These are phyloP conservation scores for Exophiala sideris DNA, from an alignment of 2,329 filamentous ascomycete genomes.

Conservation along the genomic window DNA sequence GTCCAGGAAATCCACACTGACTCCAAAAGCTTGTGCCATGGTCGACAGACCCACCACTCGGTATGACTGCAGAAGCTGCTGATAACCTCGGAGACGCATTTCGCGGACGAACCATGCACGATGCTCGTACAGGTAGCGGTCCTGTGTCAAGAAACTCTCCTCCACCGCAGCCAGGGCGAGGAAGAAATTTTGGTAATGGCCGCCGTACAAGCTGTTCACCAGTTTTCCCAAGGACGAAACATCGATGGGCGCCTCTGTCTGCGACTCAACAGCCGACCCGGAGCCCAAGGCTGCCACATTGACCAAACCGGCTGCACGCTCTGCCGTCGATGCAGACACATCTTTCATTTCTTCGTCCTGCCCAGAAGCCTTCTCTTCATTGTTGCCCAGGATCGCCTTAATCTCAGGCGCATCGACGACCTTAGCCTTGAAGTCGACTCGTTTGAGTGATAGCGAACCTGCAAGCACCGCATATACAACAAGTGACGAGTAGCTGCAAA, in stretches of 20 bases:
- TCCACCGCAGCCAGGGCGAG: slow-evolving; percentile 83
- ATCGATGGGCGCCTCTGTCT: slow-evolving; percentile 78
- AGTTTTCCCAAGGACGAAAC: slow-evolving; percentile 84
- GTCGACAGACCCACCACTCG: slow-evolving; percentile 93
- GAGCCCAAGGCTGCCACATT: slow-evolving; percentile 83
- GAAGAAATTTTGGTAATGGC: slow-evolving; percentile 94
- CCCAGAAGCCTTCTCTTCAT: slow-evolving; percentile 80
- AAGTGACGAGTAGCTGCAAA: slow-evolving; percentile 92
- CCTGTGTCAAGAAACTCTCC: slow-evolving; percentile 87
- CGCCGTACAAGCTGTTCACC: slow-evolving; percentile 87
- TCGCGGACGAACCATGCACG: slow-evolving; percentile 96
- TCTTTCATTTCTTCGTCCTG: slow-evolving; percentile 76
- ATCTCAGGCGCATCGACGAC: slow-evolving; percentile 98
- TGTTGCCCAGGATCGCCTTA: slow-evolving; percentile 89
- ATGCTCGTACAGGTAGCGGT: slow-evolving; percentile 94
- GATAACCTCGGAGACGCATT: slow-evolving; percentile 94
- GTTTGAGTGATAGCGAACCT: slow-evolving; percentile 89
- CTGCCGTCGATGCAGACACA: slow-evolving; percentile 50
- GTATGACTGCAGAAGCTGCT: slow-evolving; percentile 96
- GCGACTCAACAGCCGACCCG: slow-evolving; percentile 58
- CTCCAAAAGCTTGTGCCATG: slow-evolving; percentile 96
- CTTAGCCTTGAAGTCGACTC: slow-evolving; percentile 98
- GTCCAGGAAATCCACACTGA: slow-evolving; percentile 94
- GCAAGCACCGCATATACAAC: slow-evolving; percentile 95
- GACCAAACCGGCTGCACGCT: slow-evolving; percentile 65